A percentile compares a stretch with the other conserved stretches of the same genome.
Conservation (phyloP, 306 rosid species). For the Macrotyloma uniflorum region DNA sequence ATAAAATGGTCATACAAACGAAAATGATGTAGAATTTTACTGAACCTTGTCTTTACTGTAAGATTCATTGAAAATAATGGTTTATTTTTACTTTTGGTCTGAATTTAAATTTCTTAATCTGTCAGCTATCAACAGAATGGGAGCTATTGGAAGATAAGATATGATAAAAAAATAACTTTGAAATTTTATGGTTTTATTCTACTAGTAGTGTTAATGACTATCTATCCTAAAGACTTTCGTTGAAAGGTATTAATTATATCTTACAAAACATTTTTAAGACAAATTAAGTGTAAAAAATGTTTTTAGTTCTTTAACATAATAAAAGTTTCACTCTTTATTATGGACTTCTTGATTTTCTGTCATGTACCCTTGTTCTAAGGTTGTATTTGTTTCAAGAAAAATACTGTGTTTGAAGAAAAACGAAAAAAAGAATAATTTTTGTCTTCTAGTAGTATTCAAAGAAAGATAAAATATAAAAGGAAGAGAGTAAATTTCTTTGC, state of each 20-base stretch:
- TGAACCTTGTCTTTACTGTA: background rate
- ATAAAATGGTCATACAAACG: background rate
- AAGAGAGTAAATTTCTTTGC: too few species aligned
- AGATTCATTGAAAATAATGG: background rate
- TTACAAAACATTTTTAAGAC: too few species aligned
- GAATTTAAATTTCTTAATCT: background rate
- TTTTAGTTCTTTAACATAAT: too few species aligned
- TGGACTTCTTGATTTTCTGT: too few species aligned
- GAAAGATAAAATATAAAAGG: too few species aligned
- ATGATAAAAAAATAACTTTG: background rate
- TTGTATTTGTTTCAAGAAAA: too few species aligned
- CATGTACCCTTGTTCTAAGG: too few species aligned
- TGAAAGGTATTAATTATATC: background rate
- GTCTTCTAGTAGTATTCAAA: too few species aligned
- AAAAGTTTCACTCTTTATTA: too few species aligned
- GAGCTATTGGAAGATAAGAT: background rate
- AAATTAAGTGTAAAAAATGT: too few species aligned
- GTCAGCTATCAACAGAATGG: background rate
- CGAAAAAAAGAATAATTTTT: too few species aligned
- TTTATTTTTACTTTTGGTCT: background rate
- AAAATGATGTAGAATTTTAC: background rate
- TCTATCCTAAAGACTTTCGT: background rate
- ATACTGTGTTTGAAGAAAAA: too few species aligned
- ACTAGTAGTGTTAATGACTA: background rate
- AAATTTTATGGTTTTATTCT: background rate